Conservation (phyloP, 345 rosid species). For the Linum lewisii region DNA sequence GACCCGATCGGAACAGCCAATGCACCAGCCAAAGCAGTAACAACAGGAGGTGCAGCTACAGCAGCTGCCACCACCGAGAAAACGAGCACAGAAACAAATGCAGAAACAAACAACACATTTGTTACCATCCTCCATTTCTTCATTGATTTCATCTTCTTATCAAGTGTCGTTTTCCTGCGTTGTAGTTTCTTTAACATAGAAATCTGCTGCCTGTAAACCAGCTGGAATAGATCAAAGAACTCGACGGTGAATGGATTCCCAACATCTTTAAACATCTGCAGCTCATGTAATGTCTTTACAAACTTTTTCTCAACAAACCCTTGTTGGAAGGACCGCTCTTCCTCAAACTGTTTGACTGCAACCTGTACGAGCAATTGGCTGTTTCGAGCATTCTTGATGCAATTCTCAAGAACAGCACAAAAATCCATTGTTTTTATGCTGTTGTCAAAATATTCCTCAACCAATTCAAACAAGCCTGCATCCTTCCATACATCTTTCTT, state of each 20-base stretch:
- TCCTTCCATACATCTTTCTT: conserved; percentile 72
- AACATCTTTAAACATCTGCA: conserved; percentile 46
- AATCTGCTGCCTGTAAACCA: conserved; percentile 42
- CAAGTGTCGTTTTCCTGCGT: conserved; percentile 42
- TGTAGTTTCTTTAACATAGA: conserved; percentile 43
- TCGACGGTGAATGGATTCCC: conserved; percentile 68
- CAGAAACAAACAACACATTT: conserved; percentile 57
- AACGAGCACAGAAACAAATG: conserved; percentile 60
- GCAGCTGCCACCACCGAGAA: conserved; percentile 90
- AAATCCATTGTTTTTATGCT: conserved; percentile 60
- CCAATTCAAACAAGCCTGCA: conserved; percentile 47
- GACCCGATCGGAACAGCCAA: conserved; percentile 59
- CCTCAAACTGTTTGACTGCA: conserved; percentile 53
- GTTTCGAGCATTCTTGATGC: conserved; percentile 54
- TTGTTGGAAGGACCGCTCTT: conserved; percentile 29
- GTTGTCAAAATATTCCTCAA: conserved; percentile 57
- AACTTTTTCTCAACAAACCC: conserved; percentile 32
- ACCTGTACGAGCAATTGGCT: conserved; percentile 58
- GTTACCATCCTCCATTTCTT: conserved; percentile 74
- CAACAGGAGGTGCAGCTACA: conserved; percentile 62
- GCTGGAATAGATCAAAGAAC: conserved; percentile 43
- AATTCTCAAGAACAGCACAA: conserved; percentile 57
- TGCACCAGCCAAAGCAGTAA: conserved; percentile 61
- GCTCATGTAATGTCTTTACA: conserved; percentile 54
- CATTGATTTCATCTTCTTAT: conserved; percentile 46